Base-by-base conservation (phyloP, 495 filamentous ascomycete genomes). In the Podospora didyma region DNA sequence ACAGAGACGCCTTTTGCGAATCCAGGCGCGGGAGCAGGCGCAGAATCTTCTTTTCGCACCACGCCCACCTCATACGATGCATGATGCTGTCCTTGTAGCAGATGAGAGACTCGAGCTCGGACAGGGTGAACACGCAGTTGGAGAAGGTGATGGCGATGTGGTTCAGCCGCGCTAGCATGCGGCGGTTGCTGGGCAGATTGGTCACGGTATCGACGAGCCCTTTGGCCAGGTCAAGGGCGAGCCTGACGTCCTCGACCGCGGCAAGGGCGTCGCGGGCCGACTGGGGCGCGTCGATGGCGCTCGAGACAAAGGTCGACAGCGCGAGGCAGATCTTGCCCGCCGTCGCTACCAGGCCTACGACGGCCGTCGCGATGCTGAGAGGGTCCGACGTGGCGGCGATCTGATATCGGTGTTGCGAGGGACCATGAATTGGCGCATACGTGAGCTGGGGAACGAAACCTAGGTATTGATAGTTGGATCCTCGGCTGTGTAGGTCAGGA, bases 341-440 rank as follows among this genome's bases (percentile, higher is more conserved):
- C 14, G 21, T 39, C 9, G 34, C 34, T 7, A 57, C 19, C 12
- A 57, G 35, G 16, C 46, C 54, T 4, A 51, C 47, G 23, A 57
- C 47, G 2, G 46, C n/a, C 3, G 54, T 24, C 1, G 54, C 47
- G 46, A 57, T 57, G 35, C 54, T 57, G 28, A 57, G 37, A 19
- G 54, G 54, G n/a, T 57, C 54, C 7, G 53, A 17, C 53, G 49
- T 56, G n/a, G n/a, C n/a, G n/a, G n/a, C n/a, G n/a, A n/a, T n/a
- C n/a, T n/a, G n/a, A n/a, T n/a, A n/a, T n/a, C n/a, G n/a, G n/a
- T n/a, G n/a, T n/a, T n/a, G n/a, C n/a, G n/a, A n/a, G n/a, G n/a
- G n/a, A n/a, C n/a, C n/a, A n/a, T n/a, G n/a, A n/a, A n/a, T n/a
- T n/a, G n/a, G n/a, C n/a, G n/a, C n/a, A n/a, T n/a, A n/a, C n/a